Evolutionary conservation across 495 filamentous ascomycete genomes (phyloP).

Genomic region (Evernia prunastri): DNA sequence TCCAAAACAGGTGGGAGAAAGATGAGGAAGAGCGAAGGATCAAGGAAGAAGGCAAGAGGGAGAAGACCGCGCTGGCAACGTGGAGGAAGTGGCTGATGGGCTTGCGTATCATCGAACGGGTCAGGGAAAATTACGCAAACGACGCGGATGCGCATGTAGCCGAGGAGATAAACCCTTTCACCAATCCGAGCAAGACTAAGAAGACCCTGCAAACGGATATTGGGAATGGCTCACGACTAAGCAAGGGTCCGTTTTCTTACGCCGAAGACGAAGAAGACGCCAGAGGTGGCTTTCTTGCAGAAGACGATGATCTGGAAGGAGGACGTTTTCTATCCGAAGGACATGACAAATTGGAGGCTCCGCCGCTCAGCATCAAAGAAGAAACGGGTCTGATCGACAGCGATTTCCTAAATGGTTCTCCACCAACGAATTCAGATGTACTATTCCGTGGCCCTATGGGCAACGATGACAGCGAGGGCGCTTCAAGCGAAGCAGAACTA

Average conservation of each 20-base stretch:
- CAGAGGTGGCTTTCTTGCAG: conserved; percentile 51
- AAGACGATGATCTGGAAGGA: conserved; percentile 33
- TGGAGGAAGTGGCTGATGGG: conserved; percentile 89
- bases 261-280: conserved; percentile 37
- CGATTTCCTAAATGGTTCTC: neutral
- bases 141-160: conserved; percentile 34
- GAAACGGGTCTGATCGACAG: neutral
- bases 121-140: conserved; percentile 69
- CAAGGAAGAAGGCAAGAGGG: conserved; percentile 76
- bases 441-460: neutral
- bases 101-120: conserved; percentile 69
- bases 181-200: conserved; percentile 28
- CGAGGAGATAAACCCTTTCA: conserved; percentile 44
- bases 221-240: conserved; percentile 12
- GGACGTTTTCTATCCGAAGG: conserved; percentile 24
- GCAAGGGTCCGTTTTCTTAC: conserved; percentile 5
- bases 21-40: conserved; percentile 72
- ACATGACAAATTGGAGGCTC: conserved; percentile 17
- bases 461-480: neutral
- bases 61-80: conserved; percentile 62
- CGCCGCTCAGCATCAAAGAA: conserved; percentile 8
- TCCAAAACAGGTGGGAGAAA: conserved; percentile 51
- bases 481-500: neutral
- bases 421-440: neutral
- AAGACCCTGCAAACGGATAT: conserved; percentile 10